phyloP scores from a whole-genome alignment of 805 yeast species.

The Ogataea zsoltii region DNA sequence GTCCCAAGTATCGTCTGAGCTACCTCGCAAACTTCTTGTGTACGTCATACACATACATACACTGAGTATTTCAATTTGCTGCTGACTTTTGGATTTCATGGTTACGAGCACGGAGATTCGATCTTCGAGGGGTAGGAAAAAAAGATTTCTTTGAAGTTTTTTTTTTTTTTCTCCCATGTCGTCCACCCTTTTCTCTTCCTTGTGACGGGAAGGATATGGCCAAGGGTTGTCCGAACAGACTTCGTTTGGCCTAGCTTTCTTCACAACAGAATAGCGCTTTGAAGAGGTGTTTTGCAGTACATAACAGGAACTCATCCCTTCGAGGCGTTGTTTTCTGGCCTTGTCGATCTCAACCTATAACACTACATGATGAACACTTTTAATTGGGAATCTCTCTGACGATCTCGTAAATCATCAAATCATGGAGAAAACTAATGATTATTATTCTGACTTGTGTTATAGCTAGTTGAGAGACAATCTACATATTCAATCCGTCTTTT shows the following conservation, averaged over 20 bases:
- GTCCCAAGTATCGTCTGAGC: too few species aligned
- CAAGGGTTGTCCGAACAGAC: too few species aligned
- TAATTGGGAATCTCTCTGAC: constrained; percentile 40
- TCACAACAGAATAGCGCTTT: too few species aligned
- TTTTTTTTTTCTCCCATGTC: not conserved
- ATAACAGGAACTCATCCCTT: too few species aligned
- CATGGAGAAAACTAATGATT: constrained; percentile 31
- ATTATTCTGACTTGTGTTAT: constrained; percentile 14
- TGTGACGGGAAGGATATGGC: too few species aligned
- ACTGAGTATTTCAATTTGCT: constrained; percentile 1
- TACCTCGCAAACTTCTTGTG: too few species aligned
- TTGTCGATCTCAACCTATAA: not conserved
- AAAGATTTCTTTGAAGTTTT: not conserved
- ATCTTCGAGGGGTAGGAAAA: not conserved
- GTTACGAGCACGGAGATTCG: not conserved
- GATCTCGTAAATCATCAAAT: constrained; percentile 21
- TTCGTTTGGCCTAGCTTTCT: too few species aligned
- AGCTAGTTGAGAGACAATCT: not conserved
- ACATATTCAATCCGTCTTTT: constrained; percentile 7
- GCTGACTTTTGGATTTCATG: not conserved
- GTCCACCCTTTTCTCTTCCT: too few species aligned
- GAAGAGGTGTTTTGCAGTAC: too few species aligned
- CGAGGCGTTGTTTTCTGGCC: too few species aligned
- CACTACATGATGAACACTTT: constrained; percentile 28
- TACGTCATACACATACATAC: too few species aligned